Evolutionary conservation across 305 asterid genomes (phyloP).

Genomic region (Salvia sclarea): DNA sequence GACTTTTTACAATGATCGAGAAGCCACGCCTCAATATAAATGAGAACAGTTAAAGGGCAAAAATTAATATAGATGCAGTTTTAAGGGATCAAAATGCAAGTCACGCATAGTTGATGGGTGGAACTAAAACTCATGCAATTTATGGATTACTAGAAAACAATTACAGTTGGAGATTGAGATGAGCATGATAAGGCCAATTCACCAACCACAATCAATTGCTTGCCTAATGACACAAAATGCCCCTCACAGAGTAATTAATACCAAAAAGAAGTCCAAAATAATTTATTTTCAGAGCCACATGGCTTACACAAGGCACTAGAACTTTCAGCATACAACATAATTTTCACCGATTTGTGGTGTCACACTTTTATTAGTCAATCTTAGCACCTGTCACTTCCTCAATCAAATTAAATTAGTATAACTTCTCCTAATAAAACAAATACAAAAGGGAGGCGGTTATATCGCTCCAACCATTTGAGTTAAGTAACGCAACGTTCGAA

Average conservation of each 20-base stretch:
- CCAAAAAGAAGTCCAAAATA: not conserved
- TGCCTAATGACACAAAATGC: constrained; percentile 7
- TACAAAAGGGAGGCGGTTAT: not conserved
- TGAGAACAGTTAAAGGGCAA: not conserved
- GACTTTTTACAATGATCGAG: too few species aligned
- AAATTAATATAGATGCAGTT: not conserved
- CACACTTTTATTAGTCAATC: constrained; percentile 27
- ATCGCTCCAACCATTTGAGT: not conserved
- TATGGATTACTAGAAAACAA: not conserved
- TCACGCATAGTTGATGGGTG: constrained; percentile 4
- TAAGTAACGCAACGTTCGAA: not conserved
- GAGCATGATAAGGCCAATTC: constrained; percentile 30
- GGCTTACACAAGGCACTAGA: constrained; percentile 27
- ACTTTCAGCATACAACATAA: constrained; percentile 14
- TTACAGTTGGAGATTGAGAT: constrained; percentile 22
- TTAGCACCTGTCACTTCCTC: constrained; percentile 15
- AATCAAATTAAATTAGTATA: not conserved
- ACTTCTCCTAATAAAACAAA: not conserved
- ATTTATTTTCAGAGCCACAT: constrained; percentile 13
- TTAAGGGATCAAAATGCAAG: not conserved
- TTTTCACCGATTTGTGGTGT: constrained; percentile 32
- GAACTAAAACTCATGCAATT: not conserved
- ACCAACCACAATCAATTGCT: constrained; percentile 37
- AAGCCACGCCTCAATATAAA: too few species aligned
- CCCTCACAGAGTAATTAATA: constrained; percentile 14